These are phyloP conservation scores for Taiwanofungus camphoratus DNA, from an alignment of 1,284 basidiomycete genomes.

Conservation along the genomic window DNA sequence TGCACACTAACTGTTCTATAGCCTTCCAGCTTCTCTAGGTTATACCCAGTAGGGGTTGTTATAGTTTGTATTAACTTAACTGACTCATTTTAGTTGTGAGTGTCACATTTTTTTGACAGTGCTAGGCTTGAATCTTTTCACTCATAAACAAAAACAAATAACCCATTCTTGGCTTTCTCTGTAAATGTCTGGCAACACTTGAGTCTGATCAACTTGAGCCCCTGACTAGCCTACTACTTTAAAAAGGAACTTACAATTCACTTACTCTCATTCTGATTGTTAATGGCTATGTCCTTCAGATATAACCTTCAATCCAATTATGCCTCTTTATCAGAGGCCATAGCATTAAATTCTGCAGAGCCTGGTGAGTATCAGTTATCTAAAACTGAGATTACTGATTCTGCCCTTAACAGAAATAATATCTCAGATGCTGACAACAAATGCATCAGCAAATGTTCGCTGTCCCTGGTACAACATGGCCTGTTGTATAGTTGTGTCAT, in stretches of 20 bases:
- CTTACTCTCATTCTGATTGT: too few species aligned
- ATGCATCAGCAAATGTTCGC: not conserved
- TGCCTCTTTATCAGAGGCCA: not conserved
- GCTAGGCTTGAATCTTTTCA: not conserved
- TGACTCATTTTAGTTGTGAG: not conserved
- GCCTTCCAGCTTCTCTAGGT: too few species aligned
- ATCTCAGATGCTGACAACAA: not conserved
- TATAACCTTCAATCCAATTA: not conserved
- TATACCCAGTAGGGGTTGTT: too few species aligned
- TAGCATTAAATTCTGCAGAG: not conserved
- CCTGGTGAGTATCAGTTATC: not conserved
- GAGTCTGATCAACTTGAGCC: conserved; percentile 4
- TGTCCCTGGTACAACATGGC: not conserved
- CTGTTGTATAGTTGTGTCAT: not conserved
- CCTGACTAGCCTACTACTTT: not conserved
- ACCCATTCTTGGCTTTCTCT: not conserved
- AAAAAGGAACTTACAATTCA: not conserved
- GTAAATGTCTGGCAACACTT: not conserved
- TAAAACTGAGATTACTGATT: not conserved
- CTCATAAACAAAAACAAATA: too few species aligned
- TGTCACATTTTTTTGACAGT: conserved; percentile 6
- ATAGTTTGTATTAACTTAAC: too few species aligned
- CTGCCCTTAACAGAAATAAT: not conserved
- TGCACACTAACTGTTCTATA: too few species aligned
- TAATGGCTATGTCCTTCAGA: not conserved